Evolutionary conservation across 169 alveolate species (phyloP).

Genomic region (Eimeria tenella): DNA sequence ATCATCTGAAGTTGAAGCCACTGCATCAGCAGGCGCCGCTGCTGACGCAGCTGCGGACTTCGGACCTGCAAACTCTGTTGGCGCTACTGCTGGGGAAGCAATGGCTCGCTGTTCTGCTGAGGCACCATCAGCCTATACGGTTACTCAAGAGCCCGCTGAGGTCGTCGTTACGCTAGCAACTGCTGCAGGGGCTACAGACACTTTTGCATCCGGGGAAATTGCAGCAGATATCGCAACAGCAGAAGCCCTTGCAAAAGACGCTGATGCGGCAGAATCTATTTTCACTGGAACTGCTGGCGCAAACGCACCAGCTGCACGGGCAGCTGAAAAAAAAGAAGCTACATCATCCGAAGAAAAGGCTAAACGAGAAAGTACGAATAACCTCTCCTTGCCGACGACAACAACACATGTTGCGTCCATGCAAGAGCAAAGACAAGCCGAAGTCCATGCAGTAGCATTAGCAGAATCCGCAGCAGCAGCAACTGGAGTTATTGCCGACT

Average conservation of each 20-base stretch:
- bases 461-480: not conserved
- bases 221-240: no score
- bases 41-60: slow-evolving; percentile 11
- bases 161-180: slow-evolving; percentile 1
- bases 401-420: not conserved
- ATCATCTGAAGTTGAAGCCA: not conserved
- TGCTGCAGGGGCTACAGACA: not conserved
- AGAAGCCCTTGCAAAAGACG: no score
- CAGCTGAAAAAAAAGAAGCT: no score
- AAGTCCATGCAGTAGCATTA: not conserved
- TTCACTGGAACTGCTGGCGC: no score
- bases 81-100: not conserved
- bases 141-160: slow-evolving; percentile 24
- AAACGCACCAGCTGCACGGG: no score
- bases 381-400: not conserved
- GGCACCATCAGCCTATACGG: not conserved
- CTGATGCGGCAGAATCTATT: no score
- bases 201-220: not conserved
- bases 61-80: no score
- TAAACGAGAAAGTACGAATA: no score
- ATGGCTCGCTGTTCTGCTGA: not conserved
- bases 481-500: not conserved
- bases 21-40: not conserved
- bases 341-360: no score
- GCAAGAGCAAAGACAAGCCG: not conserved